Conservation (phyloP, 2,329 filamentous ascomycete genomes). For the Paecilomyces formosus region DNA sequence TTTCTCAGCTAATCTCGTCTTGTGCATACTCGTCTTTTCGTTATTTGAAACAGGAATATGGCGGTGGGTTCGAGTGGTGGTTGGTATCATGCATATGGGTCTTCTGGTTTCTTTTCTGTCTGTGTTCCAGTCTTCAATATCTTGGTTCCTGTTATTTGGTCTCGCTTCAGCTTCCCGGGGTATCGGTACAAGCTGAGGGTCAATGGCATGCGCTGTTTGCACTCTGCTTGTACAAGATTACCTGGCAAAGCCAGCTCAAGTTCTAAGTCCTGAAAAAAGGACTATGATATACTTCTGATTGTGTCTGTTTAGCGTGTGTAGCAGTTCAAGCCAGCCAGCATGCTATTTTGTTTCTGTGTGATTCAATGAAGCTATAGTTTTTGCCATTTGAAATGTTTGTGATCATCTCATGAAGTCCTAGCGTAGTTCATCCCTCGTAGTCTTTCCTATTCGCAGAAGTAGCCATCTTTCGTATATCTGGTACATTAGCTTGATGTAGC, state of each 20-base stretch:
- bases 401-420: background rate
- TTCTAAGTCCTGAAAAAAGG: background rate
- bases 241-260: background rate
- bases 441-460: background rate
- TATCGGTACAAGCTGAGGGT: background rate
- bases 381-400: background rate
- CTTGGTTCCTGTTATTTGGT: background rate
- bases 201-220: background rate
- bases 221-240: background rate
- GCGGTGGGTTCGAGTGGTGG: background rate
- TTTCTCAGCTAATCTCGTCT: background rate
- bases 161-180: background rate
- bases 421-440: background rate
- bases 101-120: conserved; percentile 13
- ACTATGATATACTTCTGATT: background rate
- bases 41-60: background rate
- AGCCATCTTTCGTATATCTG: background rate
- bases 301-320: background rate
- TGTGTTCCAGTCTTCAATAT: background rate
- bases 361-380: background rate
- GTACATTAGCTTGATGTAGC: background rate
- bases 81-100: conserved; percentile 6
- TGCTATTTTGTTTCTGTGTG: background rate
- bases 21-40: background rate
- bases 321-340: background rate